These are phyloP conservation scores for Xerocomus amazonicus DNA, from an alignment of 1,284 basidiomycete species.

Conservation along the genomic window DNA sequence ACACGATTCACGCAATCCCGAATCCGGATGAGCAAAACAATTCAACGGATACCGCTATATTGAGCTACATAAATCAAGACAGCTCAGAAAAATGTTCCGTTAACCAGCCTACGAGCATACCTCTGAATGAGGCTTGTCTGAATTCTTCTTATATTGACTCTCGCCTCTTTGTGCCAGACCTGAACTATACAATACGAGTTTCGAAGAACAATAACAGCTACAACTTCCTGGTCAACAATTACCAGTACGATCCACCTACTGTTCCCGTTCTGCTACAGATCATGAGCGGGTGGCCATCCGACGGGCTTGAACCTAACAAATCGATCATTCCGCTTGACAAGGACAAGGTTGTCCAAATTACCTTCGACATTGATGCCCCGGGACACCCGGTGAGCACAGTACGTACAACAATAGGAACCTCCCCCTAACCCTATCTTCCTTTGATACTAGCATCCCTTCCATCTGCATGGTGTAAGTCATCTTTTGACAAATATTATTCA, in stretches of 20 bases:
- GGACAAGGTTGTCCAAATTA: conserved; percentile 36
- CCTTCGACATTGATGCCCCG: conserved; percentile 11
- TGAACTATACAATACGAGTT: conserved; percentile 22
- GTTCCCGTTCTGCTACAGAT: conserved; percentile 36
- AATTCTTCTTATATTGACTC: conserved; percentile 23
- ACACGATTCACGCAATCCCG: conserved; percentile 26
- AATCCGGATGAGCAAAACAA: neutral
- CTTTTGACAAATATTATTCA: neutral
- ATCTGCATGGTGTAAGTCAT: conserved; percentile 29
- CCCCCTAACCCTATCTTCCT: neutral
- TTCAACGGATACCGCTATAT: neutral
- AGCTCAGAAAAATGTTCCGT: neutral
- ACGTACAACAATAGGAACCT: neutral
- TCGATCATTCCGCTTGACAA: conserved; percentile 24
- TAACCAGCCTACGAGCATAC: neutral
- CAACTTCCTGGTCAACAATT: neutral
- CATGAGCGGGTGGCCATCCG: conserved; percentile 33
- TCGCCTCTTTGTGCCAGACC: conserved; percentile 20
- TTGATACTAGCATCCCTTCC: conserved; percentile 27
- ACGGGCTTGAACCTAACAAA: neutral
- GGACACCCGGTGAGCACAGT: conserved; percentile 11
- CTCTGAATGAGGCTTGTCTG: conserved; percentile 30
- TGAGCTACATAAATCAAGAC: neutral
- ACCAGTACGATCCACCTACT: neutral
- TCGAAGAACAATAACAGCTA: conserved; percentile 6